phyloP scores from a whole-genome alignment of 169 alveolate genomes.

The Plasmodium sp. region DNA sequence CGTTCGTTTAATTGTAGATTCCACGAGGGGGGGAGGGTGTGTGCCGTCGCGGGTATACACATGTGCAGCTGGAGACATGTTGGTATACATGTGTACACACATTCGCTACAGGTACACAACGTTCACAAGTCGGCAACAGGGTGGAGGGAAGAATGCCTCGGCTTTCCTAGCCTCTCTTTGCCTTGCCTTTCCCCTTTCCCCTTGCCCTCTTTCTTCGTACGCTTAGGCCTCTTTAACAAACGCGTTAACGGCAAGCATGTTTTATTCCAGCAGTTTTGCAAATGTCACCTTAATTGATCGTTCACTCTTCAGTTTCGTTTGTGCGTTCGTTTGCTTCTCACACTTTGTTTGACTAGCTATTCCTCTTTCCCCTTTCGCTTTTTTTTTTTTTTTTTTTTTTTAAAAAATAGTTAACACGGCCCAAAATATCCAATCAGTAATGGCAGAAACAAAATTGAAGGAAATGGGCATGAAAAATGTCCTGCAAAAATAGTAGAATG shows the following conservation, averaged over 20 bases:
- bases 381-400: neutral
- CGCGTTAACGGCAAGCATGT: neutral
- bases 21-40: neutral
- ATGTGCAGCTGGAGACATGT: neutral
- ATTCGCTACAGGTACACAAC: neutral
- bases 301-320: neutral
- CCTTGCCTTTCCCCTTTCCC: neutral
- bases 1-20: neutral
- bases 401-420: neutral
- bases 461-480: neutral
- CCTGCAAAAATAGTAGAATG: neutral
- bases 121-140: neutral
- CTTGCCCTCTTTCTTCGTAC: neutral
- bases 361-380: neutral
- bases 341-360: neutral
- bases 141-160: neutral
- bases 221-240: neutral
- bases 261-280: neutral
- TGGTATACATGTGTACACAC: neutral
- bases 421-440: neutral
- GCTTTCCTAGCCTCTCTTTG: neutral
- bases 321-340: neutral
- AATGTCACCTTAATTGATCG: neutral
- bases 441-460: neutral
- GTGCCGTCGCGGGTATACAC: neutral